Evolutionary conservation across 179 eudicot species (phyloP).

Genomic region (Monotropa hypopitys): DNA sequence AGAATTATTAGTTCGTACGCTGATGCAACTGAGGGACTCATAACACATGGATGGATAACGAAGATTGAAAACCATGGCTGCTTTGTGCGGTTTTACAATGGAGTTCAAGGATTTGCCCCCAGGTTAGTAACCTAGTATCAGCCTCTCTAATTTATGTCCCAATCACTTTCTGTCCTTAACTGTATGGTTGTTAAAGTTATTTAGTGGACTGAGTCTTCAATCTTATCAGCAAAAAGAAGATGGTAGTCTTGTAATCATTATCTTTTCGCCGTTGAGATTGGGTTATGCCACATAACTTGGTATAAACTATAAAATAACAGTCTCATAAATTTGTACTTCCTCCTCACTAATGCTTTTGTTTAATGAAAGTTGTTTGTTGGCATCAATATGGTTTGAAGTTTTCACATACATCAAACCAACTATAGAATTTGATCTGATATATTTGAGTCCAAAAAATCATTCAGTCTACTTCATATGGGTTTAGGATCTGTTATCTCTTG

Average conservation of each 20-base stretch:
- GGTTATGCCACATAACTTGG: background rate
- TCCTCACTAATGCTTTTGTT: background rate
- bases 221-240: background rate
- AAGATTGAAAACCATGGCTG: slow-evolving; percentile 83
- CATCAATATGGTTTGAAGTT: background rate
- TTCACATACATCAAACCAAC: background rate
- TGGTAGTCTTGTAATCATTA: background rate
- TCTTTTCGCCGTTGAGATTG: background rate
- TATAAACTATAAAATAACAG: background rate
- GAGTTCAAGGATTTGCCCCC: slow-evolving; percentile 88
- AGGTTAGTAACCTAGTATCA: slow-evolving; percentile 29
- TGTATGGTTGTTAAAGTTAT: background rate
- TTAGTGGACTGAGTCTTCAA: background rate
- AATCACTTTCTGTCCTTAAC: background rate
- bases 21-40: slow-evolving; percentile 73
- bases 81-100: slow-evolving; percentile 86
- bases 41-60: slow-evolving; percentile 95
- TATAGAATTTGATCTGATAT: background rate
- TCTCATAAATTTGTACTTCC: background rate
- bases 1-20: slow-evolving; percentile 59
- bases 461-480: background rate
- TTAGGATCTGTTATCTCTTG: background rate
- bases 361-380: background rate
- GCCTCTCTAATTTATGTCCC: background rate
- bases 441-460: background rate